phyloP scores from a whole-genome alignment of 1,284 basidiomycete species.

The Microbotryum intermedium region DNA sequence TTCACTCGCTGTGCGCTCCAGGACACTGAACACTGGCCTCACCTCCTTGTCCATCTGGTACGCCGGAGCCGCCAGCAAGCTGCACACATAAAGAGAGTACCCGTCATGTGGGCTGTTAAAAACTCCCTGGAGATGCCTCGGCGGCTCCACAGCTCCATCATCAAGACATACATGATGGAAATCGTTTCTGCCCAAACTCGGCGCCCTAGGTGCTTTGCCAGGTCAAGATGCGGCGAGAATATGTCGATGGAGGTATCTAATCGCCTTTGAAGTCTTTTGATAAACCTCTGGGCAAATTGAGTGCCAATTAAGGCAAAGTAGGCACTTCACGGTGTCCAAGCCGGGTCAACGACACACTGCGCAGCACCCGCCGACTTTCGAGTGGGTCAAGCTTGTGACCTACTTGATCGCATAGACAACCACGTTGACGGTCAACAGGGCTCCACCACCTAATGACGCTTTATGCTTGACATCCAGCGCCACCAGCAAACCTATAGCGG shows the following conservation, averaged over 20 bases:
- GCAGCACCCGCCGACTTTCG: constrained; percentile 50
- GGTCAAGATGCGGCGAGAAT: constrained; percentile 65
- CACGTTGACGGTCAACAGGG: constrained; percentile 32
- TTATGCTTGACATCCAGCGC: constrained; percentile 34
- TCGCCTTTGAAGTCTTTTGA: constrained; percentile 51
- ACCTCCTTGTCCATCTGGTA: constrained; percentile 57
- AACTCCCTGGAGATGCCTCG: too few species aligned
- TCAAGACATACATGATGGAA: constrained; percentile 46
- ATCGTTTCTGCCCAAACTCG: constrained; percentile 78
- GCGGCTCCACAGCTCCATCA: too few species aligned
- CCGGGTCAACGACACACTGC: neutral
- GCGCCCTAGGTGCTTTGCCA: constrained; percentile 56
- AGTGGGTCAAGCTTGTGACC: constrained; percentile 44
- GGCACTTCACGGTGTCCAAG: constrained; percentile 26
- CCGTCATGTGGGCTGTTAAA: neutral
- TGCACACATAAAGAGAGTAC: neutral
- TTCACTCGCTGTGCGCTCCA: too few species aligned
- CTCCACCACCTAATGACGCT: constrained; percentile 33
- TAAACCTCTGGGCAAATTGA: constrained; percentile 27
- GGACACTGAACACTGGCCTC: constrained; percentile 54
- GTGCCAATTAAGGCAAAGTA: constrained; percentile 33
- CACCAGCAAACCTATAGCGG: constrained; percentile 31
- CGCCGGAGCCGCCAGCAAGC: constrained; percentile 52
- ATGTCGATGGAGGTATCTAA: constrained; percentile 73
- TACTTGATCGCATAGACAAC: constrained; percentile 49